Evolutionary conservation across 139 green algal genomes (phyloP).

Genomic region (Asterochloris erici): DNA sequence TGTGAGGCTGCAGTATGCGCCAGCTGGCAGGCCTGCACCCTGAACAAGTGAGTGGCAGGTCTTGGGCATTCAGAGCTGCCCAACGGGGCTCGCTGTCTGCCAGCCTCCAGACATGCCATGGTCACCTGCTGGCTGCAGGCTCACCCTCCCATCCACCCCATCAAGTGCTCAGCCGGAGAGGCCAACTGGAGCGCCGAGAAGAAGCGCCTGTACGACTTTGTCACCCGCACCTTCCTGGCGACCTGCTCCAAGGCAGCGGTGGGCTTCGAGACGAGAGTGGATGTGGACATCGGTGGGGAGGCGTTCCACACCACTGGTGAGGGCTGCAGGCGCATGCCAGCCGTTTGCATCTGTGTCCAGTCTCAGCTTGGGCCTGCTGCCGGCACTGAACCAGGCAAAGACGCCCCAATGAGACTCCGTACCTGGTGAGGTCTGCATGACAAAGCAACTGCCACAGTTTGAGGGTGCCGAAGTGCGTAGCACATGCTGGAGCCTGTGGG

Average conservation of each 20-base stretch:
- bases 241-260: conserved; percentile 84
- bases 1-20: too few relatives aligned
- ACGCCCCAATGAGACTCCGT: too few relatives aligned
- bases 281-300: conserved; percentile 70
- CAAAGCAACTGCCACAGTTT: neutral
- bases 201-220: conserved; percentile 90
- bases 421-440: neutral
- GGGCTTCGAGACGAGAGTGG: conserved; percentile 81
- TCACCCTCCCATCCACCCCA: conserved; percentile 94
- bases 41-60: neutral
- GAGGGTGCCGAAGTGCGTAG: neutral
- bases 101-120: too few relatives aligned
- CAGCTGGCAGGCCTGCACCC: too few relatives aligned
- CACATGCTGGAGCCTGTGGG: neutral
- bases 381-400: too few relatives aligned
- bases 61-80: too few relatives aligned
- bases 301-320: conserved; percentile 44
- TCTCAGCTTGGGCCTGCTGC: too few relatives aligned
- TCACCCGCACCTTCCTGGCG: conserved; percentile 92
- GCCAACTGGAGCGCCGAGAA: conserved; percentile 62
- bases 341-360: too few relatives aligned
- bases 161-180: conserved; percentile 35
- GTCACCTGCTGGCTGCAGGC: conserved; percentile 25
- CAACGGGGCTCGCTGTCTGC: too few relatives aligned
- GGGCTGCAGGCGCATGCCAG: neutral